phyloP scores from a whole-genome alignment of 345 rosid species.

The Melastoma malabathricum region DNA sequence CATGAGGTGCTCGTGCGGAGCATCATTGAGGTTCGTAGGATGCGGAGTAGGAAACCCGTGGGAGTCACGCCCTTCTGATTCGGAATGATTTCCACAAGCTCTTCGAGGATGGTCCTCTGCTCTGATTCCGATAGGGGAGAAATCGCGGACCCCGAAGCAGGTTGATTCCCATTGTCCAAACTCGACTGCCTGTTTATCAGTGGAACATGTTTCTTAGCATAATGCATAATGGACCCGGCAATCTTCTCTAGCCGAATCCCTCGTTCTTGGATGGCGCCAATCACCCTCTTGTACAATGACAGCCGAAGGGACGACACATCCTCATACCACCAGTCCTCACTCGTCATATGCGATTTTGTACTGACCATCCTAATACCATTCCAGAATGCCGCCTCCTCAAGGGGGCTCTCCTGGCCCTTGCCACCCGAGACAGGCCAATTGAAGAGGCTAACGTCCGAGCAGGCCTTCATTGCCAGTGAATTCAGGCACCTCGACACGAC shows the following conservation, averaged over 20 bases:
- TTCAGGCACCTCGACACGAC: conserved; percentile 65
- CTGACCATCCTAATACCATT: conserved; percentile 45
- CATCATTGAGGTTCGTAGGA: conserved; percentile 66
- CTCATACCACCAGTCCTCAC: conserved; percentile 83
- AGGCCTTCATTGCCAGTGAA: conserved; percentile 75
- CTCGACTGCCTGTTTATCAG: conserved; percentile 49
- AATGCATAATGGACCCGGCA: conserved; percentile 54
- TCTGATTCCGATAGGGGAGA: conserved; percentile 24
- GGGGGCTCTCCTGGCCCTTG: conserved; percentile 14
- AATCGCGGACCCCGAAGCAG: conserved; percentile 13
- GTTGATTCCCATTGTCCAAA: conserved; percentile 13
- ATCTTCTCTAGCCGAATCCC: conserved; percentile 47
- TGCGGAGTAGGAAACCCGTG: conserved; percentile 63
- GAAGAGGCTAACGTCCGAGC: conserved; percentile 52
- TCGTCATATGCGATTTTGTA: conserved; percentile 20
- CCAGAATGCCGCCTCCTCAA: conserved; percentile 28
- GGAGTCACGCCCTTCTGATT: conserved; percentile 38
- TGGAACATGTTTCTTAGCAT: conserved; percentile 60
- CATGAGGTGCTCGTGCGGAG: conserved; percentile 40
- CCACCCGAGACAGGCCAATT: conserved; percentile 60
- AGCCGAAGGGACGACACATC: conserved; percentile 55
- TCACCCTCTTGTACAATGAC: conserved; percentile 47
- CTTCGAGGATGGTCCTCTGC: conserved; percentile 64
- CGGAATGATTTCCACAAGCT: conserved; percentile 59
- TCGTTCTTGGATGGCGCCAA: conserved; percentile 37